These are phyloP conservation scores for Pelargonium cotyledonis DNA, from an alignment of 441 rosid genomes.

Conservation along the genomic window DNA sequence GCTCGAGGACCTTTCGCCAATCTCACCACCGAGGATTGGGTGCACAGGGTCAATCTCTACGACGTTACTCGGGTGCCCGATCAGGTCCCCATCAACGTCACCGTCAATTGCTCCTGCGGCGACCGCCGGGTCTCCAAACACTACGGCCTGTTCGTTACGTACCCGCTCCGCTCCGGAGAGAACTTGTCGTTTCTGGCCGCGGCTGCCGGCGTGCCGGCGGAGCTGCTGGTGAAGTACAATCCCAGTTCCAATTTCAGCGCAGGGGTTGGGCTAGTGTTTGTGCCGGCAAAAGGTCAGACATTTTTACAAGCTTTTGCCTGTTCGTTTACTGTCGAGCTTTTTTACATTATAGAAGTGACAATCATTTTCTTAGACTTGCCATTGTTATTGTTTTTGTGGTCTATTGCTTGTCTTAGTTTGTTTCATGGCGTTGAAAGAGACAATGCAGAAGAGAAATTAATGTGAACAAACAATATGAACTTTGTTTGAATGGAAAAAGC, in stretches of 20 bases:
- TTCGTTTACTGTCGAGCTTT: too few relatives aligned
- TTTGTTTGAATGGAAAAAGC: too few relatives aligned
- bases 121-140: slow-evolving; percentile 29
- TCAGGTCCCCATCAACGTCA: slow-evolving; percentile 27
- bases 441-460: too few relatives aligned
- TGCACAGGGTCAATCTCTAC: slow-evolving; percentile 22
- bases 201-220: slow-evolving; percentile 17
- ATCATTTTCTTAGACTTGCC: too few relatives aligned
- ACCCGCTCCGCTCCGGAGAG: slow-evolving; percentile 40
- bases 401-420: too few relatives aligned
- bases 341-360: too few relatives aligned
- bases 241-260: slow-evolving; percentile 31
- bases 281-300: slow-evolving; percentile 43
- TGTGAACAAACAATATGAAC: too few relatives aligned
- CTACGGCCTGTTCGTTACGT: slow-evolving; percentile 45
- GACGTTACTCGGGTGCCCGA: slow-evolving; percentile 21
- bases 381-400: too few relatives aligned
- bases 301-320: not conserved
- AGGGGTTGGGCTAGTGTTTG: slow-evolving; percentile 40
- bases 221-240: slow-evolving; percentile 34
- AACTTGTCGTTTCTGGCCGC: slow-evolving; percentile 30
- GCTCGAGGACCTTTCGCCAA: slow-evolving; percentile 25
- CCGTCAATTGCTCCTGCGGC: slow-evolving; percentile 61
- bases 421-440: too few relatives aligned
- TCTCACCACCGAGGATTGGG: slow-evolving; percentile 31